A percentile compares a stretch with the other conserved stretches of the same genome.
phyloP scores from a whole-genome alignment of 257 asterid species.

The Nemophila menziesii region DNA sequence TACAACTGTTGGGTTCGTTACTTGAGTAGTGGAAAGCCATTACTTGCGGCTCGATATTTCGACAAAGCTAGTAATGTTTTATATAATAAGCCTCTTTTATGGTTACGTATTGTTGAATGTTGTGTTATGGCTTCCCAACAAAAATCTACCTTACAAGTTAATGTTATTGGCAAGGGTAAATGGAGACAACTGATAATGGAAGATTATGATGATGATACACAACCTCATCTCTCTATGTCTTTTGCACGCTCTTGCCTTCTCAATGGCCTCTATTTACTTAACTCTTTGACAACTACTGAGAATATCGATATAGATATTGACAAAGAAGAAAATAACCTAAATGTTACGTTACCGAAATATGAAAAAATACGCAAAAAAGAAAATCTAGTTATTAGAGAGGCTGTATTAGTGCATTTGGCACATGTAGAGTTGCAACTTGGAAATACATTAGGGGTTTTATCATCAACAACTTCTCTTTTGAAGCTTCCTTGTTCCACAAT shows the following conservation, averaged over 20 bases:
- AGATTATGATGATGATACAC: conserved; percentile 26
- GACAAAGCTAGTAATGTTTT: conserved; percentile 47
- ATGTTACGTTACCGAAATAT: conserved; percentile 33
- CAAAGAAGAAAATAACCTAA: conserved; percentile 38
- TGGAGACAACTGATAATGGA: conserved; percentile 69
- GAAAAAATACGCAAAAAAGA: conserved; percentile 39
- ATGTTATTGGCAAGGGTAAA: conserved; percentile 76
- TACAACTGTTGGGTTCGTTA: conserved; percentile 69
- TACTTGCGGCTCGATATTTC: conserved; percentile 66
- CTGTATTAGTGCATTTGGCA: conserved; percentile 60
- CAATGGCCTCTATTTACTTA: conserved; percentile 58
- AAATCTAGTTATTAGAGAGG: conserved; percentile 56
- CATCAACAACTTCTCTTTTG: conserved; percentile 45
- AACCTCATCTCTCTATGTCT: conserved; percentile 39
- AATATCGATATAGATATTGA: conserved; percentile 20
- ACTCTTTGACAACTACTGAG: conserved; percentile 26
- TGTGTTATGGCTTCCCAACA: conserved; percentile 63
- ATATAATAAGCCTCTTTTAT: conserved; percentile 56
- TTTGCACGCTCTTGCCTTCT: conserved; percentile 64
- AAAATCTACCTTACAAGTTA: conserved; percentile 36
- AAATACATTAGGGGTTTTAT: conserved; percentile 54
- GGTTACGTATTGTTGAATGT: conserved; percentile 84
- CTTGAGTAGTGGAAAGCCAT: conserved; percentile 71
- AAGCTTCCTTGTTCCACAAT: conserved; percentile 42
- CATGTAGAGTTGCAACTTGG: conserved; percentile 65